Conservation (phyloP, 805 yeast species). For the Kazachstania kunashirensis region DNA sequence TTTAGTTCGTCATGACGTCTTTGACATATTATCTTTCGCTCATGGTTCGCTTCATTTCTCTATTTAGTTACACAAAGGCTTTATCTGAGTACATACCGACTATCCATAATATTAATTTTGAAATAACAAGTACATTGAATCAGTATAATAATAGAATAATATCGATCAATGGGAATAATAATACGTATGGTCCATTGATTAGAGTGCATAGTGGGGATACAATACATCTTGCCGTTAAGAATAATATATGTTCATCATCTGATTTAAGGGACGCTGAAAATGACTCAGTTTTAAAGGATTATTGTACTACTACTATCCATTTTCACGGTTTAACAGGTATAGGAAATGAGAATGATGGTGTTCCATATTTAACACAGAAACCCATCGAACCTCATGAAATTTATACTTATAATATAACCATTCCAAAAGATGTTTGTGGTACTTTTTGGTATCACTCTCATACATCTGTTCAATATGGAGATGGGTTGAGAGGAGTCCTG, state of each 20-base stretch:
- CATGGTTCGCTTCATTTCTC: background rate
- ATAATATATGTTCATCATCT: constrained; percentile 13
- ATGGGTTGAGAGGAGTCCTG: constrained; percentile 42
- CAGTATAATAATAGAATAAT: constrained; percentile 14
- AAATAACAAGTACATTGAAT: constrained; percentile 9
- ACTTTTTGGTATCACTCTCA: constrained; percentile 54
- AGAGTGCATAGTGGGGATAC: constrained; percentile 17
- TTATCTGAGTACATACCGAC: background rate
- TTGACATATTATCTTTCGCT: background rate
- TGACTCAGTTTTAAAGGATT: constrained; percentile 11
- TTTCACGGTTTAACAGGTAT: constrained; percentile 44
- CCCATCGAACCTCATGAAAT: constrained; percentile 59
- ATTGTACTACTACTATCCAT: constrained; percentile 35
- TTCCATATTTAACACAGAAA: constrained; percentile 47
- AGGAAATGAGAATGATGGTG: constrained; percentile 37
- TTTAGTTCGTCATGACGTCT: no score
- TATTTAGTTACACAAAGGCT: background rate
- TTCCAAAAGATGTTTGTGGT: constrained; percentile 37
- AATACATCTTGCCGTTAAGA: constrained; percentile 14
- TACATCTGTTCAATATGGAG: constrained; percentile 40
- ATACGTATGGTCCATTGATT: constrained; percentile 20
- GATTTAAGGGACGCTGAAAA: constrained; percentile 22
- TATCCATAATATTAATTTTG: constrained; percentile 9
- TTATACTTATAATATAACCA: constrained; percentile 38
- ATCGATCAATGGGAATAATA: constrained; percentile 14